Evolutionary conservation across 331 rosid species (phyloP).

Genomic region (Quercus lobata): DNA sequence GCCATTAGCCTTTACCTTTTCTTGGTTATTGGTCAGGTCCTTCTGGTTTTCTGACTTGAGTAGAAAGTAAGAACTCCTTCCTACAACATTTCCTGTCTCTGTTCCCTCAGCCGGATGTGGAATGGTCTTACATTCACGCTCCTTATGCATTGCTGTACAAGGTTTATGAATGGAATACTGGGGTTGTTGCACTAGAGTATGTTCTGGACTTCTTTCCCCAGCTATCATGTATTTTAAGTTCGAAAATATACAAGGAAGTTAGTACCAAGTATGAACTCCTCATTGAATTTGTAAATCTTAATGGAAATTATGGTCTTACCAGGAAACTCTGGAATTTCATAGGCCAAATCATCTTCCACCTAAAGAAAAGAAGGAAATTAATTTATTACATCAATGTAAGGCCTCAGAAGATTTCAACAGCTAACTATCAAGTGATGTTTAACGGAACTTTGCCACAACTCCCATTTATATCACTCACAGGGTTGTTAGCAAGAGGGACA

Average conservation of each 20-base stretch:
- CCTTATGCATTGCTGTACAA: constrained; percentile 58
- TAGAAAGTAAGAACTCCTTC: constrained; percentile 73
- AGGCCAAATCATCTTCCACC: constrained; percentile 35
- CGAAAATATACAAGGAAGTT: constrained; percentile 27
- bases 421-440: not conserved
- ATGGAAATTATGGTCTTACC: constrained; percentile 39
- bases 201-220: constrained; percentile 39
- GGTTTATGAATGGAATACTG: constrained; percentile 71
- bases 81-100: constrained; percentile 51
- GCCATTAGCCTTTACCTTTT: constrained; percentile 21
- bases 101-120: constrained; percentile 34
- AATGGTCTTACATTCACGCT: constrained; percentile 27
- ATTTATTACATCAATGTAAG: not conserved
- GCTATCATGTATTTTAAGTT: constrained; percentile 29
- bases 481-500: constrained; percentile 28
- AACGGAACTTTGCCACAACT: constrained; percentile 3
- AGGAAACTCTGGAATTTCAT: constrained; percentile 28
- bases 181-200: constrained; percentile 47
- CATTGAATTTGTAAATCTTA: constrained; percentile 11
- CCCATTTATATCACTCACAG: constrained; percentile 35
- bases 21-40: constrained; percentile 31
- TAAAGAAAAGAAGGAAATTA: constrained; percentile 16
- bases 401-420: not conserved
- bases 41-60: constrained; percentile 41
- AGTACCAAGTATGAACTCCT: constrained; percentile 20